phyloP scores from a whole-genome alignment of 148 eudicot species.

The Persicaria maculosa region DNA sequence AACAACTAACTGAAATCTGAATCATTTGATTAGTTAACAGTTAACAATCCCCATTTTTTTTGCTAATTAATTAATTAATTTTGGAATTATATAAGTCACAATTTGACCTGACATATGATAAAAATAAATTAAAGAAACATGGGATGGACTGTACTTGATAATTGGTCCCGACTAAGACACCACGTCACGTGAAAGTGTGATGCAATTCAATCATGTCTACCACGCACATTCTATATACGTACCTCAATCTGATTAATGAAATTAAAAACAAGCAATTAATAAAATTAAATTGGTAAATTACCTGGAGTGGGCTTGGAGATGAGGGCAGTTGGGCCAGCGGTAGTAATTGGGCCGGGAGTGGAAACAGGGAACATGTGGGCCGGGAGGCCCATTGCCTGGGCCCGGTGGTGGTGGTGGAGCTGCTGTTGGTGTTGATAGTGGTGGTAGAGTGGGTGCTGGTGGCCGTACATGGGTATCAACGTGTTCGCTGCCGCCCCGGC shows the following conservation, averaged over 20 bases:
- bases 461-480: slow-evolving; percentile 18
- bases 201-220: neutral
- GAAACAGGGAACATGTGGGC: slow-evolving; percentile 9
- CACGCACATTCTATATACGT: neutral
- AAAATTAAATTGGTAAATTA: neutral
- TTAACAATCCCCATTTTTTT: neutral
- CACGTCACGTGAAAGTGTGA: slow-evolving; percentile 10
- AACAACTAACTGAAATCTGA: neutral
- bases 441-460: slow-evolving; percentile 5
- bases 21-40: neutral
- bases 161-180: slow-evolving; percentile 7
- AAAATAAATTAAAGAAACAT: neutral
- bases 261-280: too few relatives aligned
- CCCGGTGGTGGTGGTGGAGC: slow-evolving; percentile 4
- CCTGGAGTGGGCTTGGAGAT: slow-evolving; percentile 8
- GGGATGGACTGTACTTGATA: slow-evolving; percentile 7
- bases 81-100: neutral
- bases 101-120: neutral
- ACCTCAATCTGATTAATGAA: too few relatives aligned
- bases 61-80: neutral
- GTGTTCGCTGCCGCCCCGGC: slow-evolving; percentile 3
- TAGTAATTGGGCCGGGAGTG: neutral
- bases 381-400: slow-evolving; percentile 16
- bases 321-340: slow-evolving; percentile 2
- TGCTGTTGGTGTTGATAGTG: slow-evolving; percentile 20